Evolutionary conservation across 179 eudicot genomes (phyloP).

Genomic region (Silene coronaria): DNA sequence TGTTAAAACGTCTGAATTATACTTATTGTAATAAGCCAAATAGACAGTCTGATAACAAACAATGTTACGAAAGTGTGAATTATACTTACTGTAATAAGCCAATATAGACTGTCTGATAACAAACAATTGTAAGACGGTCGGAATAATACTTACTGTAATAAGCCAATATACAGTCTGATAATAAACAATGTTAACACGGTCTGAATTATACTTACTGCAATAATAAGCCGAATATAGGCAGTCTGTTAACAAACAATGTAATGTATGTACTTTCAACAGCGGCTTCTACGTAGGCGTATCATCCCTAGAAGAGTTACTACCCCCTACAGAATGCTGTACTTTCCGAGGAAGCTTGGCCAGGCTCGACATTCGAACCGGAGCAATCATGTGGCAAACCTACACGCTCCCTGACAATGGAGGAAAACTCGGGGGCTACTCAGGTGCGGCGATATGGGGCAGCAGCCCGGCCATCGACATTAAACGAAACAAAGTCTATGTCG

Average conservation of each 20-base stretch:
- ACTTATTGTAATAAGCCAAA: too few species aligned
- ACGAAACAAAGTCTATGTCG: constrained; percentile 44
- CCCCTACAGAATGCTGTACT: constrained; percentile 45
- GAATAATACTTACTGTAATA: too few species aligned
- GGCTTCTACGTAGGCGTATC: too few species aligned
- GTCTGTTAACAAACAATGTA: not conserved
- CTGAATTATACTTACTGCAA: not conserved
- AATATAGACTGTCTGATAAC: too few species aligned
- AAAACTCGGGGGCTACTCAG: constrained; percentile 47
- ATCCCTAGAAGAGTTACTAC: not conserved
- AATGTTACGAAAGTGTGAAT: too few species aligned
- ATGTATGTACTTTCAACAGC: not conserved
- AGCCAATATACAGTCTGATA: too few species aligned
- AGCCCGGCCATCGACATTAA: constrained; percentile 56
- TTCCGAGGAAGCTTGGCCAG: constrained; percentile 64
- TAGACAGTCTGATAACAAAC: too few species aligned
- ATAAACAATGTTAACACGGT: too few species aligned
- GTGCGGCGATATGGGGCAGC: constrained; percentile 82
- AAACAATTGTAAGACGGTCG: too few species aligned
- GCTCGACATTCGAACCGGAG: constrained; percentile 45
- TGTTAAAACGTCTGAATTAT: too few species aligned
- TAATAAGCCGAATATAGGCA: too few species aligned
- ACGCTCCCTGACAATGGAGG: constrained; percentile 65
- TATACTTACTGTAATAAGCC: too few species aligned
- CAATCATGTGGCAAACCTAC: constrained; percentile 54